Base-by-base conservation (phyloP, 2,329 filamentous ascomycete species). In the Fusarium succisae region DNA sequence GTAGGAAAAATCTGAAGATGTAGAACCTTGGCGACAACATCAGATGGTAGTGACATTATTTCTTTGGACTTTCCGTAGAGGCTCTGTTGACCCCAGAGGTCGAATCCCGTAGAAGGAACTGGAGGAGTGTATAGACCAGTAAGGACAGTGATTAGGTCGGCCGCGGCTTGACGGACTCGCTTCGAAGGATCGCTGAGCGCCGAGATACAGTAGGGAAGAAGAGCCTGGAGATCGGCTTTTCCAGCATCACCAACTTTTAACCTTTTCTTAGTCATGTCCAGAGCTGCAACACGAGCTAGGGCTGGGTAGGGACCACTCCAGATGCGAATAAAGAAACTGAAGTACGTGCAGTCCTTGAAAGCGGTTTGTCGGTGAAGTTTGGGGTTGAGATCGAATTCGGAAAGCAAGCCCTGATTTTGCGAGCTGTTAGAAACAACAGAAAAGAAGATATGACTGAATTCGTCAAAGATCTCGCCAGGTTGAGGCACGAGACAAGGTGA, bases 161-260 rank as follows among this genome's bases (percentile, higher is more conserved):
- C 91, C 26, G 95, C 93, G 57, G 94, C 91, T 70, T 91, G 90
- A 50, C 95, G 92, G 47, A 98, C 92, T 70, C 91, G 90, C 71
- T 92, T 91, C 3, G 93, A 93, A 10, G 91, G 84, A 80, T 98
- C 96, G 30, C 90, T 87, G 24, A 98, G 87, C 28, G 93, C 93
- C 43, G 89, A 86, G 51, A 98, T 84, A 38, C 92, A 86, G 82
- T 97, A 98, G 6, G 96, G 96, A n/a, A 98, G 80, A 24, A 98
- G 81, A 17, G 90, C 89, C 80, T 98, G 96, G 55, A 95, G 87
- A 79, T 98, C 93, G 13, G 89, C 79, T 26, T 84, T 84, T 28
- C 79, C 81, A 61, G 84, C 85, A 66, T 88, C 86, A 20, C 83
- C 82, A 15, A 83, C 81, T 60, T 89, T 88, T 24, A 94, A 80